A percentile compares a stretch with the other conserved stretches of the same genome.
Conservation (phyloP, 345 rosid genomes). For the Lumnitzera littorea region DNA sequence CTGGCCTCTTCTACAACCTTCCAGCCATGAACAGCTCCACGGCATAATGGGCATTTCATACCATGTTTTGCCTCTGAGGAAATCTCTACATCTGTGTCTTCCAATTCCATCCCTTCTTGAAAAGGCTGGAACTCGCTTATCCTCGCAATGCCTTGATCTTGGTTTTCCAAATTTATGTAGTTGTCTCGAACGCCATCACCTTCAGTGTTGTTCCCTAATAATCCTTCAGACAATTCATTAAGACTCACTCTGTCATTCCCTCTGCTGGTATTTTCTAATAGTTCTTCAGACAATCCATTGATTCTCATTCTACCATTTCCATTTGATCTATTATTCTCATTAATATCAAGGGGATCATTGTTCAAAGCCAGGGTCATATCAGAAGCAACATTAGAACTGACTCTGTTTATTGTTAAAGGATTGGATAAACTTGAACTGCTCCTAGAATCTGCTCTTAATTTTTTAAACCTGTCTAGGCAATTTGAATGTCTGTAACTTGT, state of each 20-base stretch:
- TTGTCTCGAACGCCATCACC: constrained; percentile 9
- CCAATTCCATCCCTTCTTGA: constrained; percentile 31
- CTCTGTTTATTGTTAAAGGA: constrained; percentile 25
- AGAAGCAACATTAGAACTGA: constrained; percentile 20
- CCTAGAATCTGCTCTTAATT: constrained; percentile 38
- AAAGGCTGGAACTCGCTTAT: constrained; percentile 26
- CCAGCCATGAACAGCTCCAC: constrained; percentile 64
- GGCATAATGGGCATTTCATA: constrained; percentile 76
- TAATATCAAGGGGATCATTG: constrained; percentile 21
- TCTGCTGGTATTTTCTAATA: constrained; percentile 15
- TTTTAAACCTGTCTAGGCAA: constrained; percentile 82
- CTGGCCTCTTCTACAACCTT: constrained; percentile 72
- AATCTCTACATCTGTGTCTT: constrained; percentile 26
- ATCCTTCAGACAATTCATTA: constrained; percentile 15
- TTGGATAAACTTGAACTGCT: constrained; percentile 25
- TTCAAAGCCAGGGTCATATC: constrained; percentile 31
- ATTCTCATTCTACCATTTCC: constrained; percentile 13
- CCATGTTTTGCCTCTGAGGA: constrained; percentile 25
- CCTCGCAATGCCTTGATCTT: constrained; percentile 23
- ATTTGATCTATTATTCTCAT: constrained; percentile 18
- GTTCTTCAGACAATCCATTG: constrained; percentile 15
- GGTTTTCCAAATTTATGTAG: constrained; percentile 19
- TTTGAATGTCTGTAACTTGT: constrained; percentile 92
- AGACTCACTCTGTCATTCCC: constrained; percentile 9
- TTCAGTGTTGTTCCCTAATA: constrained; percentile 14